These are phyloP conservation scores for Zygoascus flipseniorum DNA, from an alignment of 805 yeast species.

Conservation along the genomic window DNA sequence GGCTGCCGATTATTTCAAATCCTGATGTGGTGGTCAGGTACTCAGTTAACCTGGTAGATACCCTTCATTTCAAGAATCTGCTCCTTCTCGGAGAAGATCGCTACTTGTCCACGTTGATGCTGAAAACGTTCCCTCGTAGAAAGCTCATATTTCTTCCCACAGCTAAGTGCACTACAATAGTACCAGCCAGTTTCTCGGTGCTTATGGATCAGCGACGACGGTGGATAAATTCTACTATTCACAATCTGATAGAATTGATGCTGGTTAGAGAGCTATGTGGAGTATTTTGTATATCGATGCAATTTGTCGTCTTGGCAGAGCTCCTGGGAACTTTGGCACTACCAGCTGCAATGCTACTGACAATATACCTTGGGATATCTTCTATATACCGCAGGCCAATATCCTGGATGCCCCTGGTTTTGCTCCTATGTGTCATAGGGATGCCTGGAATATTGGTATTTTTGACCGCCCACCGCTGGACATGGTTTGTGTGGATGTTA, in stretches of 20 bases:
- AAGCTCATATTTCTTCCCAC: slow-evolving; percentile 80
- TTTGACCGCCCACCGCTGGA: slow-evolving; percentile 60
- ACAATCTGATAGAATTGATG: slow-evolving; percentile 80
- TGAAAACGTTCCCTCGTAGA: slow-evolving; percentile 81
- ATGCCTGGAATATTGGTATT: slow-evolving; percentile 77
- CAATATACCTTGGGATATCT: slow-evolving; percentile 64
- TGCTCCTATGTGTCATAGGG: slow-evolving; percentile 74
- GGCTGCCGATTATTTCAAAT: slow-evolving; percentile 92
- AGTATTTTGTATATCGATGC: slow-evolving; percentile 92
- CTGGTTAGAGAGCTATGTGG: slow-evolving; percentile 85
- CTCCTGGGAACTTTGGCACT: slow-evolving; percentile 79
- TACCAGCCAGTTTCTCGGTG: slow-evolving; percentile 74
- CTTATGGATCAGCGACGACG: slow-evolving; percentile 88
- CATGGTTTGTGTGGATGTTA: slow-evolving; percentile 70
- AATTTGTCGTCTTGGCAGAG: slow-evolving; percentile 77
- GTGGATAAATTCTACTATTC: slow-evolving; percentile 94
- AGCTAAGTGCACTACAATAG: slow-evolving; percentile 87
- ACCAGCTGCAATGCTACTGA: slow-evolving; percentile 81
- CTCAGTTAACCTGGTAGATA: slow-evolving; percentile 75
- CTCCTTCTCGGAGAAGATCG: slow-evolving; percentile 87
- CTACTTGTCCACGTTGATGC: slow-evolving; percentile 76
- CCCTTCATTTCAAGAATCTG: slow-evolving; percentile 80
- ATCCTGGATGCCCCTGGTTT: slow-evolving; percentile 65
- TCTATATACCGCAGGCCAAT: slow-evolving; percentile 69
- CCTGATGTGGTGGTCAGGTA: slow-evolving; percentile 92